phyloP scores from a whole-genome alignment of 441 rosid species.

The Gossypium lobatum region DNA sequence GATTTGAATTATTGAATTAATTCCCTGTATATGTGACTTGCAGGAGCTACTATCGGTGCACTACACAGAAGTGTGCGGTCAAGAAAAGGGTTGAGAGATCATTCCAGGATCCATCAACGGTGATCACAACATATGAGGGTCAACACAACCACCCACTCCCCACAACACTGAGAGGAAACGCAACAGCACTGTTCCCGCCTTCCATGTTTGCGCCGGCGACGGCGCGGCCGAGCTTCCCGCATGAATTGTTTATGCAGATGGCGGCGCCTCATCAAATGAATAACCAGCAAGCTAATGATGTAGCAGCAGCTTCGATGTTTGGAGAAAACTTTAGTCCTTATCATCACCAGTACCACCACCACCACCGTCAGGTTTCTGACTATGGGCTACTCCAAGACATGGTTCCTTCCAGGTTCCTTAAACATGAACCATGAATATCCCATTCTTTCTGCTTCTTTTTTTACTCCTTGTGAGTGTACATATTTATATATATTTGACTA shows the following conservation, averaged over 20 bases:
- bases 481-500: conserved; percentile 3
- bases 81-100: conserved; percentile 69
- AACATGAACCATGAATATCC: conserved; percentile 48
- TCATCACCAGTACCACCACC: conserved; percentile 13
- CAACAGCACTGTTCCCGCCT: conserved; percentile 25
- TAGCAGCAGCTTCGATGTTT: conserved; percentile 18
- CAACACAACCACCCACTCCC: conserved; percentile 64
- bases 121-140: conserved; percentile 66
- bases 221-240: conserved; percentile 28
- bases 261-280: conserved; percentile 22
- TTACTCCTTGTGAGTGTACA: conserved; percentile 17
- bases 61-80: conserved; percentile 61
- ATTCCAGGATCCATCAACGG: conserved; percentile 53
- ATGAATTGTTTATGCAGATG: conserved; percentile 33
- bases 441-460: not conserved
- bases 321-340: conserved; percentile 23
- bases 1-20: not conserved
- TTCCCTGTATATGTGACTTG: not conserved
- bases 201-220: conserved; percentile 21
- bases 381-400: conserved; percentile 80
- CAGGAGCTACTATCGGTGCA: conserved; percentile 68
- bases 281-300: conserved; percentile 18
- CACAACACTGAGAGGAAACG: conserved; percentile 43
- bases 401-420: conserved; percentile 59
- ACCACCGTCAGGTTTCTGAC: conserved; percentile 33